These are phyloP conservation scores for Tuber brumale DNA, from an alignment of 495 filamentous ascomycete species.

Conservation along the genomic window DNA sequence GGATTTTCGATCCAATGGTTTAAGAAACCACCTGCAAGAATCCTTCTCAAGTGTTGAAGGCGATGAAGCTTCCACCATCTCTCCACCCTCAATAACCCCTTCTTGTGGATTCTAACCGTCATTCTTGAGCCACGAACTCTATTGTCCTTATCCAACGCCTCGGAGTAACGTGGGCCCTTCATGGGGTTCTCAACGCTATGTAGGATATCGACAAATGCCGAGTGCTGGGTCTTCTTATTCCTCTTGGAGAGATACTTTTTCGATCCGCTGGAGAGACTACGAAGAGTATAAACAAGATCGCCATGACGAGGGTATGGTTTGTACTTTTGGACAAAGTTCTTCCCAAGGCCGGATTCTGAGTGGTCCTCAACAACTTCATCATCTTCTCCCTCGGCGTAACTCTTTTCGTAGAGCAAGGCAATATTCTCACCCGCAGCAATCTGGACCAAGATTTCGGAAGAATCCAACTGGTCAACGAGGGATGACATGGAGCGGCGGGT, in stretches of 20 bases:
- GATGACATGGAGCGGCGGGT: constrained; percentile 72
- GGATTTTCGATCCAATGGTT: constrained; percentile 76
- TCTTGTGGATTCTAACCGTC: constrained; percentile 65
- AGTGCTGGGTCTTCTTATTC: constrained; percentile 69
- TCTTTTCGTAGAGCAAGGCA: constrained; percentile 81
- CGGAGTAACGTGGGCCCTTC: constrained; percentile 63
- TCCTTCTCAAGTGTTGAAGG: constrained; percentile 64
- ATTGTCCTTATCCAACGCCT: constrained; percentile 65
- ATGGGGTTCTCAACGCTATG: constrained; percentile 75
- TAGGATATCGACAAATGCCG: constrained; percentile 72
- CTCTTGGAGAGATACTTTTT: constrained; percentile 69
- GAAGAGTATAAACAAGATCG: constrained; percentile 43
- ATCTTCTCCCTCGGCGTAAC: constrained; percentile 57
- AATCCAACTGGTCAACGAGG: constrained; percentile 84
- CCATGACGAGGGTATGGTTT: constrained; percentile 44
- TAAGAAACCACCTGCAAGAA: constrained; percentile 73
- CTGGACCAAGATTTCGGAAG: constrained; percentile 67
- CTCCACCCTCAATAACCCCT: constrained; percentile 71
- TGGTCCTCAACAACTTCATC: constrained; percentile 49
- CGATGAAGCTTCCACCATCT: constrained; percentile 85
- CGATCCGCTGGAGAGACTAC: constrained; percentile 53
- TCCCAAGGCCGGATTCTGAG: constrained; percentile 43
- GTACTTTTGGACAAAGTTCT: constrained; percentile 44
- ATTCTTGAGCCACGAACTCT: constrained; percentile 70
- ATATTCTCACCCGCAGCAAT: constrained; percentile 85